phyloP scores from a whole-genome alignment of 169 alveolate genomes.

The Cryptosporidium sp. region DNA sequence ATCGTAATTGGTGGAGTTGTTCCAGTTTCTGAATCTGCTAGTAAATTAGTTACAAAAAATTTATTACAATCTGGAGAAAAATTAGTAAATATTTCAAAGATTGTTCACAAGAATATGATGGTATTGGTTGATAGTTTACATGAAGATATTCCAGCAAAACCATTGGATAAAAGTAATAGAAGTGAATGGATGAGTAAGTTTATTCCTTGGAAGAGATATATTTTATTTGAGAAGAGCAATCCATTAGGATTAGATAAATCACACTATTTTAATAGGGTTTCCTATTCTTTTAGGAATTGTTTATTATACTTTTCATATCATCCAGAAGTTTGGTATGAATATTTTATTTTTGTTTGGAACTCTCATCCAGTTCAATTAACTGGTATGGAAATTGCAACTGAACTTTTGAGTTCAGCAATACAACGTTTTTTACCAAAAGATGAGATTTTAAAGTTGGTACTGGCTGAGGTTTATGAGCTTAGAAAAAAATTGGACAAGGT shows the following conservation, averaged over 20 bases:
- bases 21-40: slow-evolving; percentile 45
- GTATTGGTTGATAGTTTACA: slow-evolving; percentile 11
- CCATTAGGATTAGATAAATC: slow-evolving; percentile 45
- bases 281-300: slow-evolving; percentile 62
- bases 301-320: slow-evolving; percentile 60
- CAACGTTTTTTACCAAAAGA: slow-evolving; percentile 73
- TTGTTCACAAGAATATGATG: slow-evolving; percentile 54
- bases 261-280: slow-evolving; percentile 57
- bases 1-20: slow-evolving; percentile 2
- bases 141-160: slow-evolving; percentile 67
- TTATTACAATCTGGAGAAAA: slow-evolving; percentile 68
- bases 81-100: slow-evolving; percentile 46
- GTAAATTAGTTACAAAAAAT: slow-evolving; percentile 53
- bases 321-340: slow-evolving; percentile 72
- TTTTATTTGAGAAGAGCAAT: slow-evolving; percentile 43
- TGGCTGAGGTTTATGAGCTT: slow-evolving; percentile 70
- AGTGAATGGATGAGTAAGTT: slow-evolving; percentile 44
- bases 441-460: slow-evolving; percentile 52
- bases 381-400: slow-evolving; percentile 64
- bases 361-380: slow-evolving; percentile 50
- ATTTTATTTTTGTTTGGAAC: slow-evolving; percentile 74
- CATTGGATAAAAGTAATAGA: slow-evolving; percentile 40
- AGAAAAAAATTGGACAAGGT: slow-evolving; percentile 44
- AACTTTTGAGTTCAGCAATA: slow-evolving; percentile 44
- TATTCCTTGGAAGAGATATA: slow-evolving; percentile 66